Evolutionary conservation across 2,329 filamentous ascomycete genomes (phyloP), one percentile per base, ranked within the genome.

Genomic region (Aspergillus pseudoterreus): DNA sequence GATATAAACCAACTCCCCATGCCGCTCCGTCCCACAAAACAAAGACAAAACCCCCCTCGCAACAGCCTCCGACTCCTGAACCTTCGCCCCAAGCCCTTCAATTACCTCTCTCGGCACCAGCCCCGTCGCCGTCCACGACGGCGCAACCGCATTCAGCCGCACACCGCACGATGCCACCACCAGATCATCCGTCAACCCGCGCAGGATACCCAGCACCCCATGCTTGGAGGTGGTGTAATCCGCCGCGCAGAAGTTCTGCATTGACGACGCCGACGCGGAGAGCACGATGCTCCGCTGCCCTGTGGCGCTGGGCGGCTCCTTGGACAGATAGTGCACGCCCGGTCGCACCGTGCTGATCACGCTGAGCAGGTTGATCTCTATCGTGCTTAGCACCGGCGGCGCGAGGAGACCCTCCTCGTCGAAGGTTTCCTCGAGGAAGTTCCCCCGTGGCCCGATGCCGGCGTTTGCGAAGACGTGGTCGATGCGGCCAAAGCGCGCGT

Each of bases 211-310:
- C 0, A 83, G 55, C 0, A 82, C 75, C 19, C 74, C 82, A 49
- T 82, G 78, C 52, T 84, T 84, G 24, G 80, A 68, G 1, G 76
- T 74, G 1, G 76, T 60, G 52, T 84, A 84, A 58, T 84, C 81
- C 0, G 73, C 68, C 2, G 72, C 71, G 15, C 76, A 71, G 45
- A 83, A 71, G 1, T 74, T 76, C 50, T 81, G 78, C 8, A 83
- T 68, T 2, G 71, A 73, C 0, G 79, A 77, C 4, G 70, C 71
- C 0, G 82, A 84, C 3, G 74, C 75, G 43, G 74, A 80, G 42
- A 83, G 69, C 14, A 82, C 78, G 22, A 84, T 73, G 50, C 78
- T 81, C n/a, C 77, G 75, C 5, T 15, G 39, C 39, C n/a, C 15
- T 6, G 15, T 9, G 19, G 19, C 12, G 10, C 30, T 22, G 10